Evolutionary conservation across 1,284 basidiomycete genomes (phyloP).

Genomic region (Mrakiaceae sp.): DNA sequence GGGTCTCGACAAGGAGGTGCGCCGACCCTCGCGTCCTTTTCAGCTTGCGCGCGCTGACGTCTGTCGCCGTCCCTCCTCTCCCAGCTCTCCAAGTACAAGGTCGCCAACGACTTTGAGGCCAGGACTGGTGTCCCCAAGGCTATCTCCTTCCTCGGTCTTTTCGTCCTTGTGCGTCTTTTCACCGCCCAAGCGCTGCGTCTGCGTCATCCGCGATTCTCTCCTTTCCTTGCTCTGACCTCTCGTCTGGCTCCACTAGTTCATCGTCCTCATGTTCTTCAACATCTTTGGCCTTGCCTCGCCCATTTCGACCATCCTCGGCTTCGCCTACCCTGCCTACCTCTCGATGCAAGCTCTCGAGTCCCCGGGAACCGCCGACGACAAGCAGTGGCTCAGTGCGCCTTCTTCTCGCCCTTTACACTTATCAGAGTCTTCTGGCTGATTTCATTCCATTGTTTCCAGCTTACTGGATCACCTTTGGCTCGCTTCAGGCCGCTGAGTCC

Average conservation of each 20-base stretch:
- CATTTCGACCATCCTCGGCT: slow-evolving; percentile 26
- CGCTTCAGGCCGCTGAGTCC: slow-evolving; percentile 24
- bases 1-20: slow-evolving; percentile 89
- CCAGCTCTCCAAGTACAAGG: slow-evolving; percentile 81
- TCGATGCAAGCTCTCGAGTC: slow-evolving; percentile 37
- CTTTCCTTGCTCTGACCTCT: background rate
- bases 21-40: slow-evolving; percentile 23
- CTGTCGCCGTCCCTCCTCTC: background rate
- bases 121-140: slow-evolving; percentile 88
- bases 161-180: slow-evolving; percentile 41
- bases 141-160: slow-evolving; percentile 68
- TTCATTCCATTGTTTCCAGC: background rate
- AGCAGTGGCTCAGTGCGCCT: slow-evolving; percentile 31
- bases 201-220: background rate
- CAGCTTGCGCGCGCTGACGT: background rate
- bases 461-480: slow-evolving; percentile 10
- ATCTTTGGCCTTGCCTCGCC: slow-evolving; percentile 36
- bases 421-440: background rate
- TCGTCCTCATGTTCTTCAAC: slow-evolving; percentile 39
- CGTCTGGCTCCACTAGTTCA: slow-evolving; percentile 18
- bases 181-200: slow-evolving; percentile 1
- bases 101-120: slow-evolving; percentile 70
- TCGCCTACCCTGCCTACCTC: slow-evolving; percentile 36
- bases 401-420: too few species aligned
- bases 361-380: slow-evolving; percentile 37